Conservation (phyloP, 768 basidiomycete genomes). For the Phylloporus arenicola region DNA sequence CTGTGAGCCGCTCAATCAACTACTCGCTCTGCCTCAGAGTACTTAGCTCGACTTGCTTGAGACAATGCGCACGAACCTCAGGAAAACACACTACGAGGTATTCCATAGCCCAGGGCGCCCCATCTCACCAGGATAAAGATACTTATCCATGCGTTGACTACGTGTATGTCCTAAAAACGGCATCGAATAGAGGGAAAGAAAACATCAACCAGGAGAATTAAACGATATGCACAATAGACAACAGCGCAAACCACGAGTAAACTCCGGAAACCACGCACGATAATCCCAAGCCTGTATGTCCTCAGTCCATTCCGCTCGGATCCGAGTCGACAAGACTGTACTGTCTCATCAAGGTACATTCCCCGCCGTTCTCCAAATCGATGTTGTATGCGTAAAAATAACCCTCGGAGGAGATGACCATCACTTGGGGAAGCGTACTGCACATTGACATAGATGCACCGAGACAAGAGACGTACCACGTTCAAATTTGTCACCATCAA, state of each 20-base stretch:
- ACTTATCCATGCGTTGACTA: neutral
- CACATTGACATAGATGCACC: neutral
- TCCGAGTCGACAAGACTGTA: conserved; percentile 48
- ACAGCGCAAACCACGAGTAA: neutral
- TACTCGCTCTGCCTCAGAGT: neutral
- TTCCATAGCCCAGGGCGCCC: neutral
- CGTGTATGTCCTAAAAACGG: conserved; percentile 1
- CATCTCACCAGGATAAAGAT: neutral
- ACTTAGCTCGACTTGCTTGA: neutral
- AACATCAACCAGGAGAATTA: neutral
- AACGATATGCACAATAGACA: neutral
- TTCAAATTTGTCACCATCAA: neutral
- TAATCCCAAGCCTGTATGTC: neutral
- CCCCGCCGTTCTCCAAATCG: conserved; percentile 93
- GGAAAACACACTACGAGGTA: neutral
- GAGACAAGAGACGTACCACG: neutral
- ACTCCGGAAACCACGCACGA: neutral
- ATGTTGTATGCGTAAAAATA: conserved; percentile 95
- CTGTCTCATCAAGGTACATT: conserved; percentile 92
- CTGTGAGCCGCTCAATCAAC: neutral
- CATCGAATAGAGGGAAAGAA: neutral
- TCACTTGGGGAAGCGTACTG: conserved; percentile 92
- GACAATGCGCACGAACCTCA: neutral
- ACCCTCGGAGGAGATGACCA: conserved; percentile 94
- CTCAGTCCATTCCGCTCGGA: conserved; percentile 28